Base-by-base conservation (phyloP, 2,329 filamentous ascomycete genomes). In the Malbranchea cinnamomea region DNA sequence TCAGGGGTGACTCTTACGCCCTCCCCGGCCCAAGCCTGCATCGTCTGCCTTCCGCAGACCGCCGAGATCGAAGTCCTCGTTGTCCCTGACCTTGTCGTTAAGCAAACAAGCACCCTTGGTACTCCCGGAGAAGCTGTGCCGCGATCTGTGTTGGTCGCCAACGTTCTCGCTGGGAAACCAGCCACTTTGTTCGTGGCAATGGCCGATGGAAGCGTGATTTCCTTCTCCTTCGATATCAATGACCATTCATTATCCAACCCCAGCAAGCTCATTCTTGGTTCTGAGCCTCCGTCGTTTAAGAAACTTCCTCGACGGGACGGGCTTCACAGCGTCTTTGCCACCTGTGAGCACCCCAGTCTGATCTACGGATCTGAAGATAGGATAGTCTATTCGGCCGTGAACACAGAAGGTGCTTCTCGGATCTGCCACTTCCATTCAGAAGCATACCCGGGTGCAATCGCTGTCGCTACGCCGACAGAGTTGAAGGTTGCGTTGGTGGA, bases 301-400 rank as follows among this genome's bases (percentile, higher is more conserved):
- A 64, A 79, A 13, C 58, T 98, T 2, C 81, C 84, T 0, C 69
- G 76, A 29, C 62, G 63, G 1, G 61, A 75, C 30, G 63, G 68
- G 0, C 59, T 82, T 1, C 79, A 68, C 48, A 91, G 80, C 43
- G 75, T 98, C 1, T 92, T 98, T 49, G 83, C 84, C 1, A 92
- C 83, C 0, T 93, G 84, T 34, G 89, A 98, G 45, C 83, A 94
- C 47, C 81, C 89, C 0, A 94, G 82, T 39, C 57, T 98, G 32
- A 93, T 98, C 28, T 94, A 98, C 48, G 80, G 79, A 6, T 74
- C 76, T 0, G 84, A 94, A 48, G 82, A 80, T 1, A 71, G 85
- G 13, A 78, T 94, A 23, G 74, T 93, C 1, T 98, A 91, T 56
- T 93, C 85, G 4, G 85, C 89, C 2, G 82, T 94, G 2, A 93